Evolutionary conservation across 2,329 filamentous ascomycete genomes (phyloP).

Genomic region (Tolypocladium guangdongense): DNA sequence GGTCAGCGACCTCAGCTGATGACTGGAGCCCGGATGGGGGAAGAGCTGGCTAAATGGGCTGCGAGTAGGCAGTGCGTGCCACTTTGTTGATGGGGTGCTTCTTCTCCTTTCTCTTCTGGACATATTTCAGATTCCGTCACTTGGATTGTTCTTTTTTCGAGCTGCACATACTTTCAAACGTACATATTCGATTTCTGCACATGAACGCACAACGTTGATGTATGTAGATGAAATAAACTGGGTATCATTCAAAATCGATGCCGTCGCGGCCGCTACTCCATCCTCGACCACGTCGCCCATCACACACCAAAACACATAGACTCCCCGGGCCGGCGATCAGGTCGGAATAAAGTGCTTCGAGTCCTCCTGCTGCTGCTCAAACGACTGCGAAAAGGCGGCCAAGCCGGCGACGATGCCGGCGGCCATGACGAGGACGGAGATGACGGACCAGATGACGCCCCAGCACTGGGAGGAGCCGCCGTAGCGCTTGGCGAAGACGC

Average conservation of each 20-base stretch:
- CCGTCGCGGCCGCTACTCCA: background rate
- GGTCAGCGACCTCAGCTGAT: conserved; percentile 18
- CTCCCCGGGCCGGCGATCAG: conserved; percentile 4
- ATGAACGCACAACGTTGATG: too few species aligned
- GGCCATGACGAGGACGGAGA: conserved; percentile 62
- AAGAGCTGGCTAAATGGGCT: background rate
- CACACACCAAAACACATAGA: background rate
- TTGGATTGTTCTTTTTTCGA: too few species aligned
- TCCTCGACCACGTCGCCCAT: background rate
- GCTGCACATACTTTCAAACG: too few species aligned
- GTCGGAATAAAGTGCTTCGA: conserved; percentile 55
- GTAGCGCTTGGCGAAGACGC: conserved; percentile 67
- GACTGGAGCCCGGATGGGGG: too few species aligned
- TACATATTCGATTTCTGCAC: too few species aligned
- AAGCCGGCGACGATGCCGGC: conserved; percentile 64
- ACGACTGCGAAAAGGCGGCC: conserved; percentile 63
- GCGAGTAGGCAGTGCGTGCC: background rate
- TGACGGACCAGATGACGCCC: conserved; percentile 68
- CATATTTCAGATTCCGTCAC: too few species aligned
- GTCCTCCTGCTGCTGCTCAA: conserved; percentile 55
- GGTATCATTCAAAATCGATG: background rate
- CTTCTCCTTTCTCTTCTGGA: too few species aligned
- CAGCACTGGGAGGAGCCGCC: conserved; percentile 73
- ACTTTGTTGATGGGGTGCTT: too few species aligned
- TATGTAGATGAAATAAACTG: too few species aligned